A percentile compares a stretch with the other conserved stretches of the same genome.
These are phyloP conservation scores for Boletus edulis DNA, from an alignment of 768 basidiomycete species.

Conservation along the genomic window DNA sequence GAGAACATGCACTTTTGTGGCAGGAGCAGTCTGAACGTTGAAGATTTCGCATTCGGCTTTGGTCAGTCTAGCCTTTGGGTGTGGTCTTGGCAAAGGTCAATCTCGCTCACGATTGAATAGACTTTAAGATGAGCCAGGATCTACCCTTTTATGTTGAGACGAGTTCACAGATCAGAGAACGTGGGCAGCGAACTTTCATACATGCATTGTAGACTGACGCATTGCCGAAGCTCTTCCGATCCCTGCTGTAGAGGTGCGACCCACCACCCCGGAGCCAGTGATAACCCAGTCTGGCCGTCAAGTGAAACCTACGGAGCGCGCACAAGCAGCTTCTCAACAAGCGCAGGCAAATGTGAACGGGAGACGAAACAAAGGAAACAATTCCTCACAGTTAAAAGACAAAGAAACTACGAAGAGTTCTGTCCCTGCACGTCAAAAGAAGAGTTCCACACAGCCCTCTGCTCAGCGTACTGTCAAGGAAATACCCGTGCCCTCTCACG, in stretches of 20 bases:
- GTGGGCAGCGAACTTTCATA: slow-evolving; percentile 12
- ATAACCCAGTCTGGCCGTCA: slow-evolving; percentile 24
- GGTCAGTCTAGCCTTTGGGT: slow-evolving; percentile 19
- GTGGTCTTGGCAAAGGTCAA: neutral
- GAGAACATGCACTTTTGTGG: slow-evolving; percentile 21
- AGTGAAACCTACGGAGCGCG: slow-evolving; percentile 20
- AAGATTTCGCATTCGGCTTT: slow-evolving; percentile 30
- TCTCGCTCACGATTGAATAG: slow-evolving; percentile 8
- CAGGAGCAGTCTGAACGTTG: slow-evolving; percentile 15
- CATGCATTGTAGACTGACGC: slow-evolving; percentile 3
- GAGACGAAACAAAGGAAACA: slow-evolving; percentile 5
- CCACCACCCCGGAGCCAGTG: slow-evolving; percentile 8
- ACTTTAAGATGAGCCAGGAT: slow-evolving; percentile 31
- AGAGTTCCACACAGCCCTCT: neutral
- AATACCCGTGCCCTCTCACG: neutral
- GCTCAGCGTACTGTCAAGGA: neutral
- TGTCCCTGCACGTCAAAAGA: neutral
- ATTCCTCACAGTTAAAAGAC: neutral
- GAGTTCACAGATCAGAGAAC: slow-evolving; percentile 23
- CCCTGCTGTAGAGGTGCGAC: neutral
- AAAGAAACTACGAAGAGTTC: neutral
- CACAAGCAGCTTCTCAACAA: slow-evolving; percentile 8
- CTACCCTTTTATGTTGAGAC: slow-evolving; percentile 29
- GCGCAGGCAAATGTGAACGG: neutral
- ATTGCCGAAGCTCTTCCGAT: slow-evolving; percentile 10